Conservation (phyloP, 2,329 filamentous ascomycete genomes). For the Apiospora arundinis region DNA sequence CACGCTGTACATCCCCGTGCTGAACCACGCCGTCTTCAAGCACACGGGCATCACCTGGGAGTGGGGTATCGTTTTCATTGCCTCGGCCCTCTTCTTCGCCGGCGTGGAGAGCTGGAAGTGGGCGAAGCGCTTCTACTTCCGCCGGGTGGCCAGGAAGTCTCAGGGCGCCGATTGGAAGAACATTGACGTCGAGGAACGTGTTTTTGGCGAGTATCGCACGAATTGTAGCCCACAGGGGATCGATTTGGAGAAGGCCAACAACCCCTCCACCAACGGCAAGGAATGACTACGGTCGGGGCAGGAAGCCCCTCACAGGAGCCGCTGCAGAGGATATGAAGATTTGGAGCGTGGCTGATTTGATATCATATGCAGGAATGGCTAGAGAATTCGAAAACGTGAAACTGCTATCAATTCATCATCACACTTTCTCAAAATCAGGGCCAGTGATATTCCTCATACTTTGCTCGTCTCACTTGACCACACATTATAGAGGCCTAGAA, state of each 20-base stretch:
- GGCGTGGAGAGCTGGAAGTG: constrained; percentile 67
- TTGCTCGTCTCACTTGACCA: no score
- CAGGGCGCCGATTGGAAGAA: constrained; percentile 44
- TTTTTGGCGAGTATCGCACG: constrained; percentile 46
- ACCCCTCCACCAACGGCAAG: neutral
- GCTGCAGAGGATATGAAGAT: neutral
- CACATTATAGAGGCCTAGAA: no score
- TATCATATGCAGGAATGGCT: no score
- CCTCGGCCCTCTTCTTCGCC: constrained; percentile 59
- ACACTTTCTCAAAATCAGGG: no score
- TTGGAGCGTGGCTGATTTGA: no score
- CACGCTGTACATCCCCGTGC: constrained; percentile 63
- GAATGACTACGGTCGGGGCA: constrained; percentile 36
- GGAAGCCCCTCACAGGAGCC: constrained; percentile 27
- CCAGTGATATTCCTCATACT: no score
- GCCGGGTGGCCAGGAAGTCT: constrained; percentile 33
- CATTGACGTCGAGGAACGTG: constrained; percentile 47
- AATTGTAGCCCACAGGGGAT: neutral
- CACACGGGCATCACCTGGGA: constrained; percentile 67
- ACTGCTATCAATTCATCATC: no score
- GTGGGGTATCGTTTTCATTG: constrained; percentile 65
- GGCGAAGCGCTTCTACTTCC: constrained; percentile 55
- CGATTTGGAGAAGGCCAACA: constrained; percentile 16
- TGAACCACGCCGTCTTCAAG: constrained; percentile 66
- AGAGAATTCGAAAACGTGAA: no score